phyloP scores from a whole-genome alignment of 495 filamentous ascomycete species.

The Talaromyces stipitatus region DNA sequence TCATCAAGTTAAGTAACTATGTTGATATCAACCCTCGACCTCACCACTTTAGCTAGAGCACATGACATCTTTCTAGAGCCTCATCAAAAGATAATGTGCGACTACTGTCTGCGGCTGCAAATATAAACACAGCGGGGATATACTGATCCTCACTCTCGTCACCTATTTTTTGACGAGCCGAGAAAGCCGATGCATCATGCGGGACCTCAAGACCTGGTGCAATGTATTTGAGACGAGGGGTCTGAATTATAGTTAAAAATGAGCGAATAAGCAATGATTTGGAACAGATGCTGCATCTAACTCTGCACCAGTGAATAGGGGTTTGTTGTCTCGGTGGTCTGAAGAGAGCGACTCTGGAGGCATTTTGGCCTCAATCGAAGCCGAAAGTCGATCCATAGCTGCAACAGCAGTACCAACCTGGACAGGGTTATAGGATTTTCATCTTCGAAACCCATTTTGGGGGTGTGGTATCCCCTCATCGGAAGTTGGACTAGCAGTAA shows the following conservation, averaged over 20 bases:
- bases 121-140: background rate
- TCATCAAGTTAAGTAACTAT: too few relatives aligned
- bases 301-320: constrained; percentile 14
- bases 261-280: constrained; percentile 21
- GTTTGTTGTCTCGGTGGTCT: constrained; percentile 2
- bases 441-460: constrained; percentile 10
- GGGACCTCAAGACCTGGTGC: constrained; percentile 29
- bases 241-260: constrained; percentile 20
- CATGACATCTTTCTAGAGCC: background rate
- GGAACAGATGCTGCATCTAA: constrained; percentile 25
- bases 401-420: constrained; percentile 14
- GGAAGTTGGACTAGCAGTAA: background rate
- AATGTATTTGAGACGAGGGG: constrained; percentile 23
- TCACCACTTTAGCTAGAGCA: too few relatives aligned
- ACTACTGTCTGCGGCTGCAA: background rate
- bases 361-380: constrained; percentile 14
- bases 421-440: constrained; percentile 11
- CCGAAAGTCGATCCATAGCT: constrained; percentile 12
- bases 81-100: background rate
- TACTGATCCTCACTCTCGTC: background rate
- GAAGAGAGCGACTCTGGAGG: constrained; percentile 8
- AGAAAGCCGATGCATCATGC: constrained; percentile 17
- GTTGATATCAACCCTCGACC: too few relatives aligned
- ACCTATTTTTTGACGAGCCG: constrained; percentile 15
- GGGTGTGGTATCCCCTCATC: background rate